Evolutionary conservation across 2,329 filamentous ascomycete species (phyloP).

Genomic region (Shiraia sp.): DNA sequence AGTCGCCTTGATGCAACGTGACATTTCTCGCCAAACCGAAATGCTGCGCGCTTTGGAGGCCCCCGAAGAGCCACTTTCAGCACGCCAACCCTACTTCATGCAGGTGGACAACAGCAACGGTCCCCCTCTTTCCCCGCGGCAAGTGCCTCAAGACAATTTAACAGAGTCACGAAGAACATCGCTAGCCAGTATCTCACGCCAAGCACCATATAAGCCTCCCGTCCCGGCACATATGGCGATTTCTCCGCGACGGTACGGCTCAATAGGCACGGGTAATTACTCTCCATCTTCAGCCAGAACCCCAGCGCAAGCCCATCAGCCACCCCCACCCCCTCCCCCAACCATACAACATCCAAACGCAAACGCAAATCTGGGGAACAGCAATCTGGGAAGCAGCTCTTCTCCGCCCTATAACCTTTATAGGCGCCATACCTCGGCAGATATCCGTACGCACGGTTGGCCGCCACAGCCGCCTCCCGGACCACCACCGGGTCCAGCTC

Average conservation of each 20-base stretch:
- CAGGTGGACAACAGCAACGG: constrained; percentile 52
- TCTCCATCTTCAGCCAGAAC: constrained; percentile 76
- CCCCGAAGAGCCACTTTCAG: constrained; percentile 66
- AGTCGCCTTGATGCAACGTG: constrained; percentile 61
- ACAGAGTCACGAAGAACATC: constrained; percentile 72
- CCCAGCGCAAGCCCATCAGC: constrained; percentile 66
- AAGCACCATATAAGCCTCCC: constrained; percentile 73
- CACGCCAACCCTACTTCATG: constrained; percentile 55
- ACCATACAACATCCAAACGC: constrained; percentile 65
- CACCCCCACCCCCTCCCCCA: constrained; percentile 65
- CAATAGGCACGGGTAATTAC: constrained; percentile 71
- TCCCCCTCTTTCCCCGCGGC: constrained; percentile 82
- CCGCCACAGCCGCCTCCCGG: constrained; percentile 61
- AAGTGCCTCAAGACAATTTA: constrained; percentile 72
- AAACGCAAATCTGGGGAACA: constrained; percentile 50
- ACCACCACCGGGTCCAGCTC: constrained; percentile 50
- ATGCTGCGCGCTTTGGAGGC: constrained; percentile 59
- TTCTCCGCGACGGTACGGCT: constrained; percentile 82
- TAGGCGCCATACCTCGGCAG: constrained; percentile 89
- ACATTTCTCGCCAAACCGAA: constrained; percentile 65
- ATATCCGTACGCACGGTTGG: constrained; percentile 74
- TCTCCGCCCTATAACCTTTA: constrained; percentile 69
- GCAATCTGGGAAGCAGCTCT: constrained; percentile 48
- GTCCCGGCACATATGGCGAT: constrained; percentile 81
- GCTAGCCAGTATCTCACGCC: constrained; percentile 57